Conservation (phyloP, 257 asterid genomes). For the Penstemon barbatus region DNA sequence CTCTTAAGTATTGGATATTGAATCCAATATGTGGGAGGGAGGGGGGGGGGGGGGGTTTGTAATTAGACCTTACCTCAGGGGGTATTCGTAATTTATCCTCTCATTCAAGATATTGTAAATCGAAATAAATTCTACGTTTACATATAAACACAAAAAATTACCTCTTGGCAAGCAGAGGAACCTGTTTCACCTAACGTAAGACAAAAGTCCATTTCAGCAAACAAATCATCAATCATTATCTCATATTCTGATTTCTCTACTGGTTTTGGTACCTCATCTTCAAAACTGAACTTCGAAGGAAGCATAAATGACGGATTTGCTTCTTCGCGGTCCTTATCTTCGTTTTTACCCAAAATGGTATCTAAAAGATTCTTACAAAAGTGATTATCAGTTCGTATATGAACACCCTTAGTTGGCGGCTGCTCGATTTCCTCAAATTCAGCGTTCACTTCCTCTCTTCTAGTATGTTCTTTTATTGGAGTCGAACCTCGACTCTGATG, state of each 20-base stretch:
- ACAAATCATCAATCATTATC: conserved; percentile 19
- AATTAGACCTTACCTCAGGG: too few relatives aligned
- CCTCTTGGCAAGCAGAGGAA: neutral
- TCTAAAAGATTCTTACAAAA: neutral
- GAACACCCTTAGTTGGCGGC: neutral
- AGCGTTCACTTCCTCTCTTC: neutral
- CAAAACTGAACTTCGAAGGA: conserved; percentile 35
- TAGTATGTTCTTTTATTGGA: neutral
- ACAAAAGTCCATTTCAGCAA: conserved; percentile 18
- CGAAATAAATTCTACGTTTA: neutral
- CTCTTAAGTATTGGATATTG: too few relatives aligned
- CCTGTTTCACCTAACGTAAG: neutral
- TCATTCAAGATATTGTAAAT: neutral
- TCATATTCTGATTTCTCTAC: conserved; percentile 29
- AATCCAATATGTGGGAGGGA: too few relatives aligned
- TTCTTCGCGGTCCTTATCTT: conserved; percentile 6
- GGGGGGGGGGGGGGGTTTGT: too few relatives aligned
- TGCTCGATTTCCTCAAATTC: neutral
- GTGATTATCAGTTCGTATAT: neutral
- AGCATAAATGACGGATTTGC: conserved; percentile 4
- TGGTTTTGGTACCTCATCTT: conserved; percentile 26
- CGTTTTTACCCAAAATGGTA: conserved; percentile 1
- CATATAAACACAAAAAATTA: neutral
- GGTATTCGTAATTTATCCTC: too few relatives aligned
- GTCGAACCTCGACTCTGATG: neutral